These are phyloP conservation scores for Starmerella bombi DNA, from an alignment of 805 yeast genomes.

Conservation along the genomic window DNA sequence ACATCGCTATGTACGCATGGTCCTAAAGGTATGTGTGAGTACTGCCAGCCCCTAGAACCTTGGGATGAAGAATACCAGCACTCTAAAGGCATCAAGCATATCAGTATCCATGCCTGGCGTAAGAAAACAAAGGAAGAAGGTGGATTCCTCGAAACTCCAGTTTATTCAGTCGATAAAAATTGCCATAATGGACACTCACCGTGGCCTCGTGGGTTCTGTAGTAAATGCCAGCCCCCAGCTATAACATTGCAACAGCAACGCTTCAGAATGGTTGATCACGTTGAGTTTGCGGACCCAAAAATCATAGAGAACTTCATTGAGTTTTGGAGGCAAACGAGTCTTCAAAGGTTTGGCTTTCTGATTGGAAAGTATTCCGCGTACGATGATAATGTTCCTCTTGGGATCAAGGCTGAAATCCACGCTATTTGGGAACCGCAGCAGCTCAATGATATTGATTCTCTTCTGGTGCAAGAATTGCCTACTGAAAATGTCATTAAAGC, in stretches of 20 bases:
- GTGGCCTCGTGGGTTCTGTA: conserved; percentile 90
- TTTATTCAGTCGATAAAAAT: conserved; percentile 43
- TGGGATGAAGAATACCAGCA: conserved; percentile 73
- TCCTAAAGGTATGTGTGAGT: conserved; percentile 94
- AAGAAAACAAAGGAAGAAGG: conserved; percentile 59
- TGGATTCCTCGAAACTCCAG: conserved; percentile 46
- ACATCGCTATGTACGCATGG: conserved; percentile 70
- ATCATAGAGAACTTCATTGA: conserved; percentile 76
- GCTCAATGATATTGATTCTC: conserved; percentile 70
- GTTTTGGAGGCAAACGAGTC: conserved; percentile 79
- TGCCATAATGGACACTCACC: conserved; percentile 79
- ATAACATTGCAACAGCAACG: conserved; percentile 80
- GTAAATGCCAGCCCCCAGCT: conserved; percentile 93
- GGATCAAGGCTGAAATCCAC: conserved; percentile 86
- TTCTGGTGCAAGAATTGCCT: conserved; percentile 41
- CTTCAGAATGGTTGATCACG: conserved; percentile 95
- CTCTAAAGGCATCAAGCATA: conserved; percentile 69
- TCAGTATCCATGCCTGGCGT: conserved; percentile 72
- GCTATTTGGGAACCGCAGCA: conserved; percentile 93
- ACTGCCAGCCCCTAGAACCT: conserved; percentile 90
- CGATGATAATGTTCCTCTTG: conserved; percentile 68
- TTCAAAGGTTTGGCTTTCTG: conserved; percentile 74
- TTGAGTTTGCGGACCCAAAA: conserved; percentile 66
- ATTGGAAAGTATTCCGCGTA: conserved; percentile 71
- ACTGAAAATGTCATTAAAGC: conserved; percentile 36